A percentile compares a stretch with the other conserved stretches of the same genome.
Conservation (phyloP, 352 stramenopile genomes). For the Phytophthora agathidicida region DNA sequence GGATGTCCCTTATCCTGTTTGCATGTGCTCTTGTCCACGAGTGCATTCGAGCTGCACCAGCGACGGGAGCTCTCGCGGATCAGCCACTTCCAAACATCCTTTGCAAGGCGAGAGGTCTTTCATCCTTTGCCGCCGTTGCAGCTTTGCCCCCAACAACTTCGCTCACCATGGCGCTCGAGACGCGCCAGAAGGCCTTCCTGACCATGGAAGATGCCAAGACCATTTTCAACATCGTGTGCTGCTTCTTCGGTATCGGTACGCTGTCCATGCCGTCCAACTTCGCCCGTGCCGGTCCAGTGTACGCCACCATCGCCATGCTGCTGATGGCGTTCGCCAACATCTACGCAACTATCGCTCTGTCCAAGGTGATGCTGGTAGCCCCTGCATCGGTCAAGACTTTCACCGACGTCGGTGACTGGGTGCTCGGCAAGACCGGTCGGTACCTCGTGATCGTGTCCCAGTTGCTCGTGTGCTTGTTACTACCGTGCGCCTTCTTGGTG, state of each 20-base stretch:
- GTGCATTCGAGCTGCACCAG: slow-evolving; percentile 28
- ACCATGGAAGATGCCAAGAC: slow-evolving; percentile 51
- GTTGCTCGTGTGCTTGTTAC: slow-evolving; percentile 31
- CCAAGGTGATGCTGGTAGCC: slow-evolving; percentile 47
- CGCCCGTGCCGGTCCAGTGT: slow-evolving; percentile 43
- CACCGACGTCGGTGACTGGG: slow-evolving; percentile 47
- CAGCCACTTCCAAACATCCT: slow-evolving; percentile 30
- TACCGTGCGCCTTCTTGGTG: no score
- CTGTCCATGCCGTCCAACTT: slow-evolving; percentile 60
- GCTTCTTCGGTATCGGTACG: slow-evolving; percentile 43
- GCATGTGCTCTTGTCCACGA: slow-evolving; percentile 32
- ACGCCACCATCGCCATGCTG: slow-evolving; percentile 42
- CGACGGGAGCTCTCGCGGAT: slow-evolving; percentile 18
- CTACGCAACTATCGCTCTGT: slow-evolving; percentile 39
- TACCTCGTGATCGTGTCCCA: slow-evolving; percentile 39
- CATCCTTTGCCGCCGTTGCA: not conserved
- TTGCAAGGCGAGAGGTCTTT: slow-evolving; percentile 1
- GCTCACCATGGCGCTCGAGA: slow-evolving; percentile 15
- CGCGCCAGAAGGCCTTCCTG: slow-evolving; percentile 30
- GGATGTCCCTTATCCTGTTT: slow-evolving; percentile 15
- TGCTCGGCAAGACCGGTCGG: slow-evolving; percentile 37
- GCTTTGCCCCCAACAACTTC: not conserved
- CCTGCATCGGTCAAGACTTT: slow-evolving; percentile 45
- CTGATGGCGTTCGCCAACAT: no score
- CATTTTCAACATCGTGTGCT: slow-evolving; percentile 42